Conservation (phyloP, 805 yeast species). For the Kodamaea sagamina region DNA sequence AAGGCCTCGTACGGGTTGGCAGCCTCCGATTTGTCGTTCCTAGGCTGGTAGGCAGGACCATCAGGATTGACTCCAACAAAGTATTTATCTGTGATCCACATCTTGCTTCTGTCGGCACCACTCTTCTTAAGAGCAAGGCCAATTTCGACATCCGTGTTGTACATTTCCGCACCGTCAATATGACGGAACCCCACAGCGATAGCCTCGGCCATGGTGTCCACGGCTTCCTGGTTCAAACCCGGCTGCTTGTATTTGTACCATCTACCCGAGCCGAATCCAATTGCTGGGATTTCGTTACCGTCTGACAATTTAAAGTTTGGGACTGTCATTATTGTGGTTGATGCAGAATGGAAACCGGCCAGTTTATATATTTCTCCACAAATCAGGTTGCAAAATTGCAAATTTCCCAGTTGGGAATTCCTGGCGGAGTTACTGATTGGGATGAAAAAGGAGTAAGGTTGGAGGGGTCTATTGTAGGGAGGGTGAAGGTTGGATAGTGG, state of each 20-base stretch:
- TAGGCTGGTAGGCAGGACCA: too few species aligned
- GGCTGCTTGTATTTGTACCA: conserved; percentile 37
- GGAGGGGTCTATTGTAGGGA: too few species aligned
- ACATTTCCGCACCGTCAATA: conserved; percentile 23
- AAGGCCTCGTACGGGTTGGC: too few species aligned
- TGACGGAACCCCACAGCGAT: conserved; percentile 21
- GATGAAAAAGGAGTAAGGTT: too few species aligned
- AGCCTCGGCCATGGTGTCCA: conserved; percentile 17
- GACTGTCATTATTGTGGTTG: not conserved
- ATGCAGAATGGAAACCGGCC: too few species aligned
- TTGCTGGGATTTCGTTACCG: conserved; percentile 41
- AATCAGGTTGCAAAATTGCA: too few species aligned
- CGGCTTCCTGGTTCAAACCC: conserved; percentile 30
- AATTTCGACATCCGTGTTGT: conserved; percentile 23
- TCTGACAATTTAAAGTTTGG: conserved; percentile 28
- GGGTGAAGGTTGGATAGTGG: too few species aligned
- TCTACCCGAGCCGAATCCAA: conserved; percentile 48
- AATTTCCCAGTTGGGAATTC: too few species aligned
- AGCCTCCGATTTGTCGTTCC: conserved; percentile 13
- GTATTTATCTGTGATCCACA: conserved; percentile 29
- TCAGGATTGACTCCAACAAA: conserved; percentile 22
- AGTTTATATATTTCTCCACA: too few species aligned
- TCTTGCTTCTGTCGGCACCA: conserved; percentile 19
- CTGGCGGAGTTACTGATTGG: not conserved
- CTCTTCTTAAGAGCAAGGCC: conserved; percentile 17